Base-by-base conservation (phyloP, 805 yeast species). In the Candida tallmaniae region DNA sequence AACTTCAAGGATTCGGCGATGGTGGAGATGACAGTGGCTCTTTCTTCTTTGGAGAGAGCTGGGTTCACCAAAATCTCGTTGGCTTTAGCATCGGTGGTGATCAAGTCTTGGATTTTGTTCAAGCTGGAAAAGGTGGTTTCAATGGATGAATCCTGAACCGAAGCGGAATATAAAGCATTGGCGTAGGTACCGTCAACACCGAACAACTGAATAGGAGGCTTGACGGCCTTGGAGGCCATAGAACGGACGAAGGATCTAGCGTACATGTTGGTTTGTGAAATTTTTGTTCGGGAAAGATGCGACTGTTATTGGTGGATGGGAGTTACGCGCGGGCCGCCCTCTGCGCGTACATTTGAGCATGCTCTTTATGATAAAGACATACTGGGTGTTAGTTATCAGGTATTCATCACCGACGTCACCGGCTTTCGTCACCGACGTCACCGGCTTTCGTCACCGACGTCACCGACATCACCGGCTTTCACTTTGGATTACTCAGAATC, bases 141-240 rank as follows among this genome's bases (percentile, higher is more conserved):
- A 50, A 88, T 68, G 7, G 86, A 70, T 23, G 94, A 76, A 50
- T 78, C 78, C 73, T 85, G 82, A 48, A 82, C 82, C 38, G 97
- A 82, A 15, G 97, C 97, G 36, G 89, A 73, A 78, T 80, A 90
- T 52, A 93, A 76, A 32, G 98, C 96, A 39, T 87, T 76, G 50
- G 97, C 98, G 65, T 90, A 90, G 46, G 97, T 88, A 58, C 97
- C 98, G 50, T 89, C 97, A 50, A 90, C 69, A 46, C 97, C 97
- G 56, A 76, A 90, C 60, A 90, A 75, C 75, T 88, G 96, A 45
- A 90, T 84, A 38, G 97, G 97, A 35, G 94, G 88, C 65, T 79
- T 81, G 54, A 75, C 76, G 39, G 74, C 40, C 54, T 70, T 66
- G 40, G 89, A 65, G 55, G 94, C 90, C 70, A 83, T 61, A 38